Base-by-base conservation (phyloP, 495 filamentous ascomycete species). In the Podospora australis region DNA sequence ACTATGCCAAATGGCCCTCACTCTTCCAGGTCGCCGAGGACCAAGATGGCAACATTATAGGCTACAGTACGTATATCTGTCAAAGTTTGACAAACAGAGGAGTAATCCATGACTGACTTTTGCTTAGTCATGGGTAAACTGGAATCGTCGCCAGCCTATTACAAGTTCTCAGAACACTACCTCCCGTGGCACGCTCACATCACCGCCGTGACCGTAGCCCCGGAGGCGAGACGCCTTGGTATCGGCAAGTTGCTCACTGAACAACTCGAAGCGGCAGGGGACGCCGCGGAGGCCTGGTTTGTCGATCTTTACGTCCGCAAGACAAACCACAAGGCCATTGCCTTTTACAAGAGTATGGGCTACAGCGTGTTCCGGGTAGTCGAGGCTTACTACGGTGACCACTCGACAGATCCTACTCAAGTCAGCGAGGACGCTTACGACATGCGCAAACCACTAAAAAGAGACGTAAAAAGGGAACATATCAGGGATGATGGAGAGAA, bases 171-270 rank as follows among this genome's bases (percentile, higher is more conserved):
- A 43, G 77, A 84, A 54, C 87, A 94, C 69, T 95, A 91, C 67
- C 85, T 91, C 16, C 90, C 94, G 20, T 97, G 88, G 87, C 92
- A 97, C 68, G 92, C 90, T 23, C 92, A 98, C 69, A 95, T 98
- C 68, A 98, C 92, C 14, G 90, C 90, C 30, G 74, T 98, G 14
- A 96, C 92, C 2, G 88, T 98, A 20, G 86, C 90, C 11, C 92
- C 92, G 0, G 79, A 83, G 55, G 88, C 83, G 49, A 83, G 91
- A 14, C 81, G 91, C 22, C 79, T 90, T 19, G 91, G 92, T 20
- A 83, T 95, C 39, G 92, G 91, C 22, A 84, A 83, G 42, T 77
- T 77, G 22, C 76, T 97, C 22, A 89, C 85, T 4, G 75, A 81
- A 60, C 79, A 84, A 39, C 78, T 98, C 32, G 90, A 96, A 67